Conservation (phyloP, 2,329 filamentous ascomycete species). For the Pestalotiopsis sp. region DNA sequence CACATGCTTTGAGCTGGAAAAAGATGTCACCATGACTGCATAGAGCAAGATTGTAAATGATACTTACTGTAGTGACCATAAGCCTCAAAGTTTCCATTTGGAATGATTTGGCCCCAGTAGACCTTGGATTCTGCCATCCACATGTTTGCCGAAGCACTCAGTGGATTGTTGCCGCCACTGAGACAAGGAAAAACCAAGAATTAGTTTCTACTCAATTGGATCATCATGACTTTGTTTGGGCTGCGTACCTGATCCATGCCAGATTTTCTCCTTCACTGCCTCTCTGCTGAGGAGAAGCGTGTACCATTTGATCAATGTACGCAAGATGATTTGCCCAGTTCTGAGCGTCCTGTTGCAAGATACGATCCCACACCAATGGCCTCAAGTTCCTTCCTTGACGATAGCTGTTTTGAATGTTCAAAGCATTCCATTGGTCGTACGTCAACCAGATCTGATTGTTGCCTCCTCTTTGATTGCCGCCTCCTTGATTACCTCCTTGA, state of each 20-base stretch:
- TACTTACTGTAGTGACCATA: slow-evolving; percentile 4
- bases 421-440: slow-evolving; percentile 1
- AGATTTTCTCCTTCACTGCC: slow-evolving; percentile 6
- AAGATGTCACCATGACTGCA: not conserved
- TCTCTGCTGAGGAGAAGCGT: not conserved
- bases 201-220: not conserved
- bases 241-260: slow-evolving; percentile 3
- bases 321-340: slow-evolving; percentile 5
- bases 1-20: not conserved
- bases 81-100: not conserved
- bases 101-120: slow-evolving; percentile 6
- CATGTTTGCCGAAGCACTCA: not conserved
- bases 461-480: not conserved
- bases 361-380: not conserved
- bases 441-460: not conserved
- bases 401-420: slow-evolving; percentile 1
- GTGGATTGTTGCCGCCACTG: not conserved
- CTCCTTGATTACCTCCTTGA: not conserved
- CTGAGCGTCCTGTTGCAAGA: slow-evolving; percentile 2
- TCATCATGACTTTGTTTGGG: not conserved
- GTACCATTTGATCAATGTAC: slow-evolving; percentile 1
- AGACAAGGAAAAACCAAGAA: not conserved
- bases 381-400: slow-evolving; percentile 2
- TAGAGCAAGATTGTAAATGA: no score
- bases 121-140: not conserved